These are phyloP conservation scores for Blastocladiella emersonii DNA, from an alignment of 371 early-diverging fungal species.

Conservation along the genomic window DNA sequence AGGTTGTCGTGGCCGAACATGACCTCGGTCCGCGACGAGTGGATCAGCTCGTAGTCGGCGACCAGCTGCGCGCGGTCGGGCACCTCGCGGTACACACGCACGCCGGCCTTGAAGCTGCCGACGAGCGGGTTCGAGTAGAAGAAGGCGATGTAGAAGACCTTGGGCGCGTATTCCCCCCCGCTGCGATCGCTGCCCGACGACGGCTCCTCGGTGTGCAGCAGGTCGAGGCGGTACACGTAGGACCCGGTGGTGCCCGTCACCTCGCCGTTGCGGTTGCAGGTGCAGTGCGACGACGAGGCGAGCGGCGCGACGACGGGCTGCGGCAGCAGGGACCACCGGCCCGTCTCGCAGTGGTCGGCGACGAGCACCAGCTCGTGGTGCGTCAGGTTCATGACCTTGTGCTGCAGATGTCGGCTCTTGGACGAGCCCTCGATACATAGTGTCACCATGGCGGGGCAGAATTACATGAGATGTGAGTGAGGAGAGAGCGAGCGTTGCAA, in stretches of 20 bases:
- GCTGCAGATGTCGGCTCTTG: neutral
- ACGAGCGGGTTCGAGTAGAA: neutral
- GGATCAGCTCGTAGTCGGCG: neutral
- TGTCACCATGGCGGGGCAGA: no score
- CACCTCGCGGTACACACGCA: neutral
- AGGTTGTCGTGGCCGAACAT: neutral
- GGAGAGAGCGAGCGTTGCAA: no score
- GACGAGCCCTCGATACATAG: no score
- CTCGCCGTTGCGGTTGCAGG: constrained; percentile 1
- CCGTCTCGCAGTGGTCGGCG: neutral
- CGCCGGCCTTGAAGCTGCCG: neutral
- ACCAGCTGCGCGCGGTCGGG: neutral
- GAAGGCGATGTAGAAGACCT: neutral
- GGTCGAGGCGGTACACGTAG: neutral
- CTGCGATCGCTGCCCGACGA: neutral
- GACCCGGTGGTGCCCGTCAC: neutral
- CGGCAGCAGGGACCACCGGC: neutral
- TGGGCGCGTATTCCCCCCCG: no score
- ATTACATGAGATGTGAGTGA: no score
- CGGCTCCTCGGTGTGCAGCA: neutral
- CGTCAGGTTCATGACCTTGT: constrained; percentile 4
- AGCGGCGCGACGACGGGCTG: neutral
- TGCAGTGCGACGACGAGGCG: neutral
- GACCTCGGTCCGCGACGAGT: neutral
- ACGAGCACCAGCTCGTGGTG: neutral